A percentile compares a stretch with the other conserved stretches of the same genome.
Evolutionary conservation across 2,329 filamentous ascomycete genomes (phyloP).

Genomic region (Ustulina deusta): DNA sequence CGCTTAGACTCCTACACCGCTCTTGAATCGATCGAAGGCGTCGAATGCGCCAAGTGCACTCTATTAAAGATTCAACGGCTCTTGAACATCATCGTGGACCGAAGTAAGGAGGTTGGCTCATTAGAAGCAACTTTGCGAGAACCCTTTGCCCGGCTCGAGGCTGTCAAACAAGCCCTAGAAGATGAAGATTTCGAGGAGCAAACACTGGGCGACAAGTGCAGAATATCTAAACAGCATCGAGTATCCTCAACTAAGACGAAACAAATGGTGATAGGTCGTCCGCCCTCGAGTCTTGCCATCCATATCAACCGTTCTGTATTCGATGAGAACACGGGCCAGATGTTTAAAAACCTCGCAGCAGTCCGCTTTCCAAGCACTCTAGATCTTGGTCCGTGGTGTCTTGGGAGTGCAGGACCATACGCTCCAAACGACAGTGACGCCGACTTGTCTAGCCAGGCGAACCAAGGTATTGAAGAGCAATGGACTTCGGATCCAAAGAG

Average conservation of each 20-base stretch:
- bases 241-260: constrained; percentile 87
- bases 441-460: constrained; percentile 44
- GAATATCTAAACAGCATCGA: constrained; percentile 74
- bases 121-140: constrained; percentile 65
- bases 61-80: constrained; percentile 69
- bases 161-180: constrained; percentile 77
- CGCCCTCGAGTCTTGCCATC: constrained; percentile 83
- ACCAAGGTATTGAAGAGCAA: constrained; percentile 63
- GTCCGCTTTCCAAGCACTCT: constrained; percentile 81
- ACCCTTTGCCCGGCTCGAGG: constrained; percentile 67
- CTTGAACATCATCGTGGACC: constrained; percentile 61
- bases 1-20: constrained; percentile 87
- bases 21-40: constrained; percentile 86
- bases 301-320: constrained; percentile 95
- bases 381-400: constrained; percentile 86
- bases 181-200: constrained; percentile 83
- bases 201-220: constrained; percentile 72
- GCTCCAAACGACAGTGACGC: constrained; percentile 33
- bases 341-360: constrained; percentile 84
- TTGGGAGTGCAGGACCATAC: constrained; percentile 67
- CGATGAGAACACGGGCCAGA: constrained; percentile 81
- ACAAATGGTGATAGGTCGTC: constrained; percentile 85
- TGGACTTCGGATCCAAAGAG: constrained; percentile 76
- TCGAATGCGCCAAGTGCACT: constrained; percentile 93
- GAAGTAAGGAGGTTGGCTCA: constrained; percentile 51